Evolutionary conservation across 441 rosid species (phyloP), one percentile per base, ranked within the genome.

Genomic region (Gossypium schwendimanii): DNA sequence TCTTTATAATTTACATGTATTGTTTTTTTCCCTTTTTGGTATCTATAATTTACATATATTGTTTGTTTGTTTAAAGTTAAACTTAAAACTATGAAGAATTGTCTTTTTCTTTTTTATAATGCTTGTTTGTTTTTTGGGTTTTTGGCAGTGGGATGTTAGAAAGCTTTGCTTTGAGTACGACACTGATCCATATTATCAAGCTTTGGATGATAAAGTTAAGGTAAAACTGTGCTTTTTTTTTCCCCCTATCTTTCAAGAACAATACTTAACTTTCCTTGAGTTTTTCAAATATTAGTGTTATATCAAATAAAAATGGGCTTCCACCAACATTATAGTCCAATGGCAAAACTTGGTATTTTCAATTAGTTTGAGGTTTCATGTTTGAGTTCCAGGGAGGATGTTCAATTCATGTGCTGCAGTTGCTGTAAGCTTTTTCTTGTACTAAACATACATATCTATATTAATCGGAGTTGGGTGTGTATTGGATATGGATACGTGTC

Each of bases 141-240:
- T 79, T 33, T 69, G 81, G 78, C 73, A 94, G 97, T 94, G 97
- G 99, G 75, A 89, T 58, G 85, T 92, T 72, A 78, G 85, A 58
- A 92, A 73, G 70, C 91, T 94, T 63, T 94, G 97, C 86, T 89
- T 87, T 74, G 99, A 94, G 74, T 84, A 83, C 78, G 98, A 94
- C 69, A 88, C 93, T 0, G 97, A 94, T 41, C 97, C 97, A 0
- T 88, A 94, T 81, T 94, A 94, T 81, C 98, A 87, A 83, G 88
- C 85, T 66, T 54, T 92, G 52, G 96, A 91, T 82, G 45, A 52
- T 39, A 86, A 75, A 84, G 92, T 92, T 4, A 88, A 92, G 93
- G 98, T 91, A 41, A 58, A 73, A 33, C 4, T 2, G 39, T 11
- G 7, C 21, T 5, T 12, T 26, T 39, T 39, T 67, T 10, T 53